Evolutionary conservation across 805 yeast genomes (phyloP).

Genomic region (Monosporozyma yasuniensis): DNA sequence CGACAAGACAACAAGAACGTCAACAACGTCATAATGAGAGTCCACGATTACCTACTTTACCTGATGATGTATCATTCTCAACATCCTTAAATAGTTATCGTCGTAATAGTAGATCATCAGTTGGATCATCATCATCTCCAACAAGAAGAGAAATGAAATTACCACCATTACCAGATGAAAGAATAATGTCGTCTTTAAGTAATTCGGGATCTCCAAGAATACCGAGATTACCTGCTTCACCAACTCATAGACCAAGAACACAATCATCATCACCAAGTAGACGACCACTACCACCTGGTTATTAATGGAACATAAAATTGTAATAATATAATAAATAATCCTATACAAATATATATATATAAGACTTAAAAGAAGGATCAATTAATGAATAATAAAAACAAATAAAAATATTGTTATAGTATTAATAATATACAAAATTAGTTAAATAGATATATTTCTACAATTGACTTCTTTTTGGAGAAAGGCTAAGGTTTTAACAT

Average conservation of each 20-base stretch:
- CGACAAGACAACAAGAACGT: background rate
- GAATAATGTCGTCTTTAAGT: background rate
- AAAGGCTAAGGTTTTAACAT: background rate
- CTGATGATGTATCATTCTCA: background rate
- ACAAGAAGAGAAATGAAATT: background rate
- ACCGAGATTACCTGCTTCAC: constrained; percentile 15
- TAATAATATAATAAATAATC: background rate
- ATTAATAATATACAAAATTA: background rate
- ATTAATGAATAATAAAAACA: background rate
- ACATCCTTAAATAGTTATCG: background rate
- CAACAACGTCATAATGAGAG: background rate
- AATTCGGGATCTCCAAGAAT: constrained; percentile 1
- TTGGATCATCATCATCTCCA: background rate
- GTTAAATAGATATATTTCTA: background rate
- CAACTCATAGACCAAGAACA: constrained; percentile 3
- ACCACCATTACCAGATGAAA: background rate
- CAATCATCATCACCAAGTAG: constrained; percentile 14
- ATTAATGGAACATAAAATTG: background rate
- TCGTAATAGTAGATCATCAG: background rate
- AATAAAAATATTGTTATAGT: background rate
- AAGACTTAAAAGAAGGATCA: background rate
- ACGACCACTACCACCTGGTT: constrained; percentile 19
- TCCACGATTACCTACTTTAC: background rate
- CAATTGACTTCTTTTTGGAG: background rate
- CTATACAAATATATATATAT: background rate